Evolutionary conservation across 257 asterid genomes (phyloP).

Genomic region (Gentiana macrophylla): DNA sequence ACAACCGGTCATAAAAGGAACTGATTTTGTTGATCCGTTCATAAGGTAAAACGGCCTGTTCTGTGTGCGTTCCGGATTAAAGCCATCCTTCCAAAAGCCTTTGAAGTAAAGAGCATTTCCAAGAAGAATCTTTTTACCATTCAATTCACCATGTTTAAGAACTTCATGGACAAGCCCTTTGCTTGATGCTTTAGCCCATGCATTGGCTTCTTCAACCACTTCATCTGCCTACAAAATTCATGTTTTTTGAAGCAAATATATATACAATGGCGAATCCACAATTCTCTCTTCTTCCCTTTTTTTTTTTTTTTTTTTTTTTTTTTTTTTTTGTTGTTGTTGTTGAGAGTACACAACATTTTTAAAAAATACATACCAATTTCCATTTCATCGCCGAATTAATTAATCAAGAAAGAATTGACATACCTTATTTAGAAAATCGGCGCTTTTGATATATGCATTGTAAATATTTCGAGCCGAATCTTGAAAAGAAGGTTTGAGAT

Average conservation of each 20-base stretch:
- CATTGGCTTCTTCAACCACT: conserved; percentile 8
- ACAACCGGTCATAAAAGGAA: conserved; percentile 19
- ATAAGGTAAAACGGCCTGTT: conserved; percentile 9
- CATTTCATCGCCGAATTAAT: not conserved
- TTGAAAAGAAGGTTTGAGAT: too few species aligned
- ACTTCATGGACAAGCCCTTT: conserved; percentile 7
- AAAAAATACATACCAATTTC: not conserved
- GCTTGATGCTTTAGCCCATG: conserved; percentile 6
- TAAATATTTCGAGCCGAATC: too few species aligned
- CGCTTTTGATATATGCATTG: too few species aligned
- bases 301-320: not conserved
- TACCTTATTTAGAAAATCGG: too few species aligned
- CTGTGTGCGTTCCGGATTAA: not conserved
- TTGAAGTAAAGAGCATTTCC: conserved; percentile 16
- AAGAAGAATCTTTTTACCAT: not conserved
- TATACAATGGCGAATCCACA: too few species aligned
- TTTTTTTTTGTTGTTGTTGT: not conserved
- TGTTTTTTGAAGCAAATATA: too few species aligned
- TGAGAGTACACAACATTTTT: not conserved
- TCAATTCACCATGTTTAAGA: not conserved
- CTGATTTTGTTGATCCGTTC: conserved; percentile 6
- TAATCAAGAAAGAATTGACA: not conserved
- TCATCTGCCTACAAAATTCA: not conserved
- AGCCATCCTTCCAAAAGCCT: conserved; percentile 6
- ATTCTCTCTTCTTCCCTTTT: not conserved